These are phyloP conservation scores for Perkinsus chesapeaki DNA, from an alignment of 169 alveolate genomes.

Conservation along the genomic window DNA sequence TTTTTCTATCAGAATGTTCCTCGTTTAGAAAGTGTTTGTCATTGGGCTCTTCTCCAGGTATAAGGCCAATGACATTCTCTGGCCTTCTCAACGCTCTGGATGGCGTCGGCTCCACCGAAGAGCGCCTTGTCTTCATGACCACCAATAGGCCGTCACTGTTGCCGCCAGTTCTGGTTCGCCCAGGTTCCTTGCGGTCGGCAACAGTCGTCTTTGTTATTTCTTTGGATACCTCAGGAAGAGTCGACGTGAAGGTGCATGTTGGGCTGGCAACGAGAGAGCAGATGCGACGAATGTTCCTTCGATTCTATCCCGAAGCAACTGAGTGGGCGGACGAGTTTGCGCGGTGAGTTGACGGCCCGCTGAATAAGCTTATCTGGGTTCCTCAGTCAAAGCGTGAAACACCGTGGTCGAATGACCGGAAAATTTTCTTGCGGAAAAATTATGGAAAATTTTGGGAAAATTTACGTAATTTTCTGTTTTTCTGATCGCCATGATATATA, in stretches of 20 bases:
- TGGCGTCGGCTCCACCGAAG: slow-evolving; percentile 64
- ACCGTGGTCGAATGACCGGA: not conserved
- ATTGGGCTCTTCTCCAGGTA: slow-evolving; percentile 13
- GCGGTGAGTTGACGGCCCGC: slow-evolving; percentile 20
- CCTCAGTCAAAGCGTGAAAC: not conserved
- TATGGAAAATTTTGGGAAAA: no score
- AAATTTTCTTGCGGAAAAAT: no score
- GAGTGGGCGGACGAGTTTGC: slow-evolving; percentile 48
- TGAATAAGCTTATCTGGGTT: slow-evolving; percentile 27
- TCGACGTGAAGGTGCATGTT: slow-evolving; percentile 57
- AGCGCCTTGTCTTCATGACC: slow-evolving; percentile 60
- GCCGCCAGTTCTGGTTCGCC: not conserved
- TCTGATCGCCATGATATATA: not conserved
- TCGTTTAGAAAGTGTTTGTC: not conserved
- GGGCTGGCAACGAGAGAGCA: slow-evolving; percentile 53
- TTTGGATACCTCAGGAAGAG: slow-evolving; percentile 64
- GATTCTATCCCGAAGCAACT: slow-evolving; percentile 51
- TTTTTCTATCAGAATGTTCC: no score
- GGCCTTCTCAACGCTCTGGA: slow-evolving; percentile 73
- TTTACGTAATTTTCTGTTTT: not conserved
- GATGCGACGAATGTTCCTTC: slow-evolving; percentile 44
- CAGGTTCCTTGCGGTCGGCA: not conserved
- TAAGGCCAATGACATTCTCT: slow-evolving; percentile 57
- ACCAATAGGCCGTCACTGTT: slow-evolving; percentile 45
- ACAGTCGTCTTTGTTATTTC: slow-evolving; percentile 10